Evolutionary conservation across 345 rosid species (phyloP).

Genomic region (Hibiscus syriacus): DNA sequence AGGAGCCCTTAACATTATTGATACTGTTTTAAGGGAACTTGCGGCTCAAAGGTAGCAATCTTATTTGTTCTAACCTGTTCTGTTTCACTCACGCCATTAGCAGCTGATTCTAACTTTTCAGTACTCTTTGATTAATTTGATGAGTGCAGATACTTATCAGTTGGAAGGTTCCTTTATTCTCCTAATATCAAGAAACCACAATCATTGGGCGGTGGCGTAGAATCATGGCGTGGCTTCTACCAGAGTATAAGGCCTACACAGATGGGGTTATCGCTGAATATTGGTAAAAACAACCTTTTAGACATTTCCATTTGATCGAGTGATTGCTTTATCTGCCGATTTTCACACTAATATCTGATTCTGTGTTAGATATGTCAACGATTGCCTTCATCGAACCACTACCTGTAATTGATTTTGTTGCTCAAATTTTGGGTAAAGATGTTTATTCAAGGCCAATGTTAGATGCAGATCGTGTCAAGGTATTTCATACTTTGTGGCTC

Average conservation of each 20-base stretch:
- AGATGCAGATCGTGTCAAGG: conserved; percentile 33
- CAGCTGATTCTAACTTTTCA: neutral
- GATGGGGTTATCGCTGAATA: conserved; percentile 39
- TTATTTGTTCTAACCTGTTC: neutral
- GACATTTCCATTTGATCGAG: neutral
- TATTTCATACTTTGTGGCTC: neutral
- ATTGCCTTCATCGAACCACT: conserved; percentile 32
- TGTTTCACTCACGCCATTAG: neutral
- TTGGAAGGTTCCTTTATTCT: conserved; percentile 32
- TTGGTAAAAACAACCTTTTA: conserved; percentile 18
- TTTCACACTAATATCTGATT: neutral
- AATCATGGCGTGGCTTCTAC: conserved; percentile 39
- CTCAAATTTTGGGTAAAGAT: conserved; percentile 27
- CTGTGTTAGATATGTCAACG: conserved; percentile 31
- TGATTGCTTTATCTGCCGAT: neutral
- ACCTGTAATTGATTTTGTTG: conserved; percentile 32
- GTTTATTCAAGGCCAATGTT: conserved; percentile 31
- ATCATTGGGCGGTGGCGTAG: conserved; percentile 28
- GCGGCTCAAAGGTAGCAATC: conserved; percentile 18
- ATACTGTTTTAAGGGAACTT: conserved; percentile 30
- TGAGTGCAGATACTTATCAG: conserved; percentile 17
- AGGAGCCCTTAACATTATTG: conserved; percentile 29
- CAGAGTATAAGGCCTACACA: conserved; percentile 42
- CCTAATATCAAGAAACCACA: conserved; percentile 21
- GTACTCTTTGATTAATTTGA: neutral